Evolutionary conservation across 208 protist species (phyloP), one percentile per base, ranked within the genome.

Genomic region (Leishmania tropica): DNA sequence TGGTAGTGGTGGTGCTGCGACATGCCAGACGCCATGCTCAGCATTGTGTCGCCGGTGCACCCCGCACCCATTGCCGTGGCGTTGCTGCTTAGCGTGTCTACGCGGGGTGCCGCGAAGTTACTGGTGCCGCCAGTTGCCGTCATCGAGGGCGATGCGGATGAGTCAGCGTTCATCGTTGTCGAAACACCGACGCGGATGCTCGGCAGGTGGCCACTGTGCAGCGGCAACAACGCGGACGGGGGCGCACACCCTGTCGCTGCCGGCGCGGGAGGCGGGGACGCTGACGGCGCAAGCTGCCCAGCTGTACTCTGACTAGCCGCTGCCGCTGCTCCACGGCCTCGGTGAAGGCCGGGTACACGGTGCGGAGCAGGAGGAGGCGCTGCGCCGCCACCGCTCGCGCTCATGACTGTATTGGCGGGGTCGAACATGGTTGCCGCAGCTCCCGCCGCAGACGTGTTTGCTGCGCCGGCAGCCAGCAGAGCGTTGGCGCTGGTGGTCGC

Each of bases 381-480:
- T 21, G 48, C 31, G 3, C 75, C 45, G 45, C 70, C 73, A 42
- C 37, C 40, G 42, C 53, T 74, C 31, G 71, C 31, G 53, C 47
- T 53, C 42, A 53, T 47, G 5, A 72, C 21, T 45, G 65, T 21
- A 2, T 51, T 65, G 53, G 60, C 60, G 31, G 28, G 10, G 40
- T 75, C 77, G 51, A 78, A 62, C 82, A 81, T 81, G 21, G 82
- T 81, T 13, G 68, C 70, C 15, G 82, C 71, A 21, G 82, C 82
- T 35, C 82, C 77, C 37, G 53, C 67, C 60, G 62, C 7, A 2
- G 73, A 45, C 31, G 51, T 5, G 48, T 17, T 76, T 35, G 35
- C 35, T 40, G 73, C 51, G 28, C 13, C 42, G 70, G 70, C 1
- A 40, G 51, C 17, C 35, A 15, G 73, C 51, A 45, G 73, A 28